Evolutionary conservation across 805 yeast species (phyloP), one percentile per base, ranked within the genome.

Genomic region (Hanseniaspora valbyensis): DNA sequence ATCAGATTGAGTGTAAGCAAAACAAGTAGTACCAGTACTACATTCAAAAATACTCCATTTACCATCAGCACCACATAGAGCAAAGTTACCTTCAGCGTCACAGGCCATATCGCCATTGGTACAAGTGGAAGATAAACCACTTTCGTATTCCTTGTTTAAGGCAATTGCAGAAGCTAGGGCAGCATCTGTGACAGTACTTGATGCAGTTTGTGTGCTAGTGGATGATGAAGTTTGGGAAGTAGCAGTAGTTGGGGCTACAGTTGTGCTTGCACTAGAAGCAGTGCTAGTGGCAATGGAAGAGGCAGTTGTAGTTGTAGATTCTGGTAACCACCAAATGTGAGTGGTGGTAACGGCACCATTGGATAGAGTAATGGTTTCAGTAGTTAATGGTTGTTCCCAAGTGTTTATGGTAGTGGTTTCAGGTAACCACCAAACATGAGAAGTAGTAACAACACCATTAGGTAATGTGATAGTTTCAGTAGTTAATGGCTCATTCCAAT

Each of bases 1-100:
- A 42, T 64, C 66, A 50, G 66, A 69, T 33, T 60, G 58, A 29
- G 63, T 68, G 56, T 67, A 74, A 22, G 84, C 82, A 55, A 67
- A 72, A 63, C 87, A 80, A 1, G 77, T 68, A 2, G 86, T 79
- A 42, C 82, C 81, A 2, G 73, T 65, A n/a, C 82, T 75, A 66
- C 87, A 80, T 36, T 63, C 69, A 58, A 71, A 69, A 18, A 57
- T 60, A 13, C 75, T 81, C 86, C 86, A 81, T 22, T 62, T 52
- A 36, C 80, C 79, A 58, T 66, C 68, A 57, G 74, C 70, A n/a
- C 42, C 42, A 64, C 85, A 80, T 41, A 78, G 65, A 16, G 83
- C 78, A 55, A 73, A 70, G 18, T 66, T 52, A 32, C 81, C 83
- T 55, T 66, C 65, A 5, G 70, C 58, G 24, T 73, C 59, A 61